Percentiles rank a stretch among this genome's conserved stretches.
Conservation (phyloP, 2,329 filamentous ascomycete species). For the Onygena corvina region DNA sequence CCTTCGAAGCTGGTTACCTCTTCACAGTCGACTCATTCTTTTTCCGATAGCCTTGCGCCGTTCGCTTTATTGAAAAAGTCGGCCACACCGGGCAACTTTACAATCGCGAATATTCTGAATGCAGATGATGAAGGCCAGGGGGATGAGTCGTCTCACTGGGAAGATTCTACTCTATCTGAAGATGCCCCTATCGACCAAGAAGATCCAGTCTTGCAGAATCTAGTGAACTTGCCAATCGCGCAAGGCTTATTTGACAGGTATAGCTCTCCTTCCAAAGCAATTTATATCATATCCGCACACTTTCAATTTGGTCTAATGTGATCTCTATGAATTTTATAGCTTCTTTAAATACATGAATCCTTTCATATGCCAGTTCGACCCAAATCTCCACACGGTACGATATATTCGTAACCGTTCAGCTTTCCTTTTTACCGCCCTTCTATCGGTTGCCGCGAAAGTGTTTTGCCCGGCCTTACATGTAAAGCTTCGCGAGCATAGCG, state of each 20-base stretch:
- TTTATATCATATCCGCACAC: neutral
- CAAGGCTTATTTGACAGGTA: constrained; percentile 24
- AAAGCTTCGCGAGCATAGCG: constrained; percentile 22
- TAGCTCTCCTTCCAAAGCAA: neutral
- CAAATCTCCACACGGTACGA: constrained; percentile 28
- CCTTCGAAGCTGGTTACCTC: neutral
- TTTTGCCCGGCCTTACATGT: constrained; percentile 27
- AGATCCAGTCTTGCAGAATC: constrained; percentile 22
- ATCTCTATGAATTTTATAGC: constrained; percentile 12
- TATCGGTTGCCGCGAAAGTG: constrained; percentile 28
- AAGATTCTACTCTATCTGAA: neutral
- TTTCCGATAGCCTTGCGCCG: constrained; percentile 14
- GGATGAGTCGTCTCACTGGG: constrained; percentile 3
- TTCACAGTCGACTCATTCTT: neutral
- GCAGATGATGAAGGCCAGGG: constrained; percentile 13
- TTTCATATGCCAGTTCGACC: constrained; percentile 34
- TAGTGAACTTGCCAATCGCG: constrained; percentile 21
- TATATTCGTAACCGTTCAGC: constrained; percentile 27
- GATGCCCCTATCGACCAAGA: constrained; percentile 14
- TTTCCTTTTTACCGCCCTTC: constrained; percentile 28
- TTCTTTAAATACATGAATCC: constrained; percentile 33
- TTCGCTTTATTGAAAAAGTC: constrained; percentile 16
- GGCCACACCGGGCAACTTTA: constrained; percentile 20
- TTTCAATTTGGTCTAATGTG: neutral
- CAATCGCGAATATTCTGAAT: constrained; percentile 18